Evolutionary conservation across 768 basidiomycete genomes (phyloP).

Genomic region (Boletus vinaceobasis): DNA sequence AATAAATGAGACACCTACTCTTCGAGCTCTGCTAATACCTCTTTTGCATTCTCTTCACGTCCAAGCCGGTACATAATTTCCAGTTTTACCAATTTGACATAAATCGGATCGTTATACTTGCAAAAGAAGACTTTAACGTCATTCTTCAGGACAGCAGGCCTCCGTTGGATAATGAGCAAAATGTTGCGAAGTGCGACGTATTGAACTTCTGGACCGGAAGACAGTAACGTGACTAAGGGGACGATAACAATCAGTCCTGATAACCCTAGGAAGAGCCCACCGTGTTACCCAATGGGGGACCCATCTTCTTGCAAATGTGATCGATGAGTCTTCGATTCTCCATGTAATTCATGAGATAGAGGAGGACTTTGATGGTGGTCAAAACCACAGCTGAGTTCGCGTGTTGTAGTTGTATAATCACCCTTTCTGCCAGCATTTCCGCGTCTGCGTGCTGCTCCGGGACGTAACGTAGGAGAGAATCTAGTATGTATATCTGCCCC

Average conservation of each 20-base stretch:
- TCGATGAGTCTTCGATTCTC: conserved; percentile 82
- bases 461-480: conserved; percentile 90
- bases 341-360: conserved; percentile 99
- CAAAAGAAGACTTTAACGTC: conserved; percentile 99
- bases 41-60: conserved; percentile 87
- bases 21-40: conserved; percentile 91
- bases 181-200: conserved; percentile 97
- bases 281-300: conserved; percentile 81
- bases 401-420: conserved; percentile 90
- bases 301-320: conserved; percentile 95
- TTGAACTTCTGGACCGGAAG: conserved; percentile 97
- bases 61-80: conserved; percentile 99
- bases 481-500: conserved; percentile 98
- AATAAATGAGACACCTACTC: conserved; percentile 55
- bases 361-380: conserved; percentile 92
- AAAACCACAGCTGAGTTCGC: conserved; percentile 99
- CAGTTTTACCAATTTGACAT: conserved; percentile 95
- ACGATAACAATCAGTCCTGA: conserved; percentile 2
- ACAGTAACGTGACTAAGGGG: conserved; percentile 79
- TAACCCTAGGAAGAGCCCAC: neutral
- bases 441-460: conserved; percentile 86
- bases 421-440: conserved; percentile 92
- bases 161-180: conserved; percentile 92
- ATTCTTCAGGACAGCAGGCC: conserved; percentile 88
- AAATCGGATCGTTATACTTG: conserved; percentile 99